These are phyloP conservation scores for Iberis pinnata DNA, from an alignment of 345 rosid species.

Conservation along the genomic window DNA sequence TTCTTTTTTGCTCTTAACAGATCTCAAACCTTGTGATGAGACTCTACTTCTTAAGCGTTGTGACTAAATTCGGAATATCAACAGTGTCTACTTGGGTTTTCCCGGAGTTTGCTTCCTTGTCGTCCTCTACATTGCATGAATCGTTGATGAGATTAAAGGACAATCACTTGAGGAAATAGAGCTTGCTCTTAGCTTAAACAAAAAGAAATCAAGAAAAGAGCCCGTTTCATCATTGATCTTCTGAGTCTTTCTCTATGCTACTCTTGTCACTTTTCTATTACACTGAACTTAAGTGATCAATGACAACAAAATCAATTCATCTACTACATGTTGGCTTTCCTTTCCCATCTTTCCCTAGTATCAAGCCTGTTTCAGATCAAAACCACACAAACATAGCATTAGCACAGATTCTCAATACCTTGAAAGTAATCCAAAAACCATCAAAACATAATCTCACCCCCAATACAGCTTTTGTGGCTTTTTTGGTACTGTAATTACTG, in stretches of 20 bases:
- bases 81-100: slow-evolving; percentile 83
- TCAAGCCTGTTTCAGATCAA: slow-evolving; percentile 42
- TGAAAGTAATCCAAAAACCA: neutral
- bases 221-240: slow-evolving; percentile 2
- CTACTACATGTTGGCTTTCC: slow-evolving; percentile 63
- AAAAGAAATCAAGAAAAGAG: too few species aligned
- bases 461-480: slow-evolving; percentile 54
- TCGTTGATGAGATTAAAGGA: slow-evolving; percentile 92
- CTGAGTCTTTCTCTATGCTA: slow-evolving; percentile 6
- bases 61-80: slow-evolving; percentile 86
- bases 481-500: slow-evolving; percentile 26
- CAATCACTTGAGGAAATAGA: slow-evolving; percentile 92
- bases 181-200: slow-evolving; percentile 50
- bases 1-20: slow-evolving; percentile 41
- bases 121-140: slow-evolving; percentile 63
- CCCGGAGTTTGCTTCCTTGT: slow-evolving; percentile 73
- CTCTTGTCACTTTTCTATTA: slow-evolving; percentile 12
- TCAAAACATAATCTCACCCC: slow-evolving; percentile 41
- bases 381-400: slow-evolving; percentile 3
- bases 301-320: slow-evolving; percentile 18
- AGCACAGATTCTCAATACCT: neutral
- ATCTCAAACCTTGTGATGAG: slow-evolving; percentile 88
- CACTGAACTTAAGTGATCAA: slow-evolving; percentile 12
- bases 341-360: slow-evolving; percentile 69
- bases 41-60: slow-evolving; percentile 81